Conservation (phyloP, 495 filamentous ascomycete species). For the Lasiosphaeria miniovina region DNA sequence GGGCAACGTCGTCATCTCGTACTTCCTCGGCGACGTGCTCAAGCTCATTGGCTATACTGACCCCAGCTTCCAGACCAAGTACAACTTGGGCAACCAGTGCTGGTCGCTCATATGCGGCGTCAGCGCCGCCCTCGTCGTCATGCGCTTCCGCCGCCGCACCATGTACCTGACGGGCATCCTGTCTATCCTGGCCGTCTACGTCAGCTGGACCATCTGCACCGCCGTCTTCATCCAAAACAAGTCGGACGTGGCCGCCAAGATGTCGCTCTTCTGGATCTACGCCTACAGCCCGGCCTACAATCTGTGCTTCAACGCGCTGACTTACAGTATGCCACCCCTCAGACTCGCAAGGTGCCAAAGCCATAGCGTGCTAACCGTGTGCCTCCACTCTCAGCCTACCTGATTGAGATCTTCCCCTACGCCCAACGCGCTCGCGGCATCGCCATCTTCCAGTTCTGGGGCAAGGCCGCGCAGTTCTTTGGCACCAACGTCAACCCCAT, state of each 20-base stretch:
- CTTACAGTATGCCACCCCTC: slow-evolving; percentile 50
- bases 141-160: slow-evolving; percentile 53
- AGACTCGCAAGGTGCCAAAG: neutral
- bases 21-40: slow-evolving; percentile 53
- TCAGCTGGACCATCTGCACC: slow-evolving; percentile 59
- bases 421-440: slow-evolving; percentile 59
- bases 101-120: slow-evolving; percentile 56
- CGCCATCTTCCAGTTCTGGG: slow-evolving; percentile 63
- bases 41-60: slow-evolving; percentile 51
- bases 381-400: slow-evolving; percentile 43
- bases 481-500: slow-evolving; percentile 65
- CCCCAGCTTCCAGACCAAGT: slow-evolving; percentile 48
- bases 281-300: slow-evolving; percentile 62
- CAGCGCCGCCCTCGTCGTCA: slow-evolving; percentile 52
- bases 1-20: slow-evolving; percentile 62
- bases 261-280: slow-evolving; percentile 61
- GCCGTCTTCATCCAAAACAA: slow-evolving; percentile 38
- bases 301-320: slow-evolving; percentile 65
- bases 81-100: slow-evolving; percentile 58
- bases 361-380: slow-evolving; percentile 1
- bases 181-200: slow-evolving; percentile 55
- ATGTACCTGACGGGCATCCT: slow-evolving; percentile 59
- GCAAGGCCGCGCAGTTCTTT: slow-evolving; percentile 45
- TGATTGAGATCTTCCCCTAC: slow-evolving; percentile 64
- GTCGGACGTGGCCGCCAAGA: slow-evolving; percentile 36